Percentiles rank a stretch among this genome's conserved stretches.
Conservation (phyloP, 345 rosid genomes). For the Mallotus nudiflorus region DNA sequence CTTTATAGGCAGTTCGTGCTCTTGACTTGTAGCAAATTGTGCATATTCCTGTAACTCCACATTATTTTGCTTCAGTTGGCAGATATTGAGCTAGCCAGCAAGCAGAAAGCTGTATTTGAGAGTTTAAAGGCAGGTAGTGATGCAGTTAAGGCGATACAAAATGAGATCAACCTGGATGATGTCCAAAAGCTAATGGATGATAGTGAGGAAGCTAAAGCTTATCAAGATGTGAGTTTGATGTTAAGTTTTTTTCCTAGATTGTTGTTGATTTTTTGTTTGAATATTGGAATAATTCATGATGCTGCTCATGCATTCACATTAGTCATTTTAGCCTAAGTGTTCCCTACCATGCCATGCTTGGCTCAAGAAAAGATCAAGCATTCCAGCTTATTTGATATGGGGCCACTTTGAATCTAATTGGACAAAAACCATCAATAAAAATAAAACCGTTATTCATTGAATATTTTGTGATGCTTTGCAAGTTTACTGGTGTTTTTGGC, state of each 20-base stretch:
- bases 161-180: constrained; percentile 84
- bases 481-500: no score
- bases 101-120: constrained; percentile 94
- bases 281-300: background rate
- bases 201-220: constrained; percentile 87
- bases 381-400: no score
- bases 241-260: background rate
- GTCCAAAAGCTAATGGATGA: constrained; percentile 97
- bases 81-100: constrained; percentile 91
- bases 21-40: background rate
- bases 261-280: background rate
- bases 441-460: no score
- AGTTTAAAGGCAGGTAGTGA: constrained; percentile 77
- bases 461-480: no score
- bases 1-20: no score
- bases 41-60: background rate
- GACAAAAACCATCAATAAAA: no score
- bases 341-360: no score
- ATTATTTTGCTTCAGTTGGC: constrained; percentile 56
- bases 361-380: no score
- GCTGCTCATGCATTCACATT: background rate
- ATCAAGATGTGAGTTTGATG: constrained; percentile 76
- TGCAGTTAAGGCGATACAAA: constrained; percentile 87
- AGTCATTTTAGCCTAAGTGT: no score
- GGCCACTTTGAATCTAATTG: no score